These are phyloP conservation scores for Mycena vulgaris DNA, from an alignment of 768 basidiomycete genomes.

Conservation along the genomic window DNA sequence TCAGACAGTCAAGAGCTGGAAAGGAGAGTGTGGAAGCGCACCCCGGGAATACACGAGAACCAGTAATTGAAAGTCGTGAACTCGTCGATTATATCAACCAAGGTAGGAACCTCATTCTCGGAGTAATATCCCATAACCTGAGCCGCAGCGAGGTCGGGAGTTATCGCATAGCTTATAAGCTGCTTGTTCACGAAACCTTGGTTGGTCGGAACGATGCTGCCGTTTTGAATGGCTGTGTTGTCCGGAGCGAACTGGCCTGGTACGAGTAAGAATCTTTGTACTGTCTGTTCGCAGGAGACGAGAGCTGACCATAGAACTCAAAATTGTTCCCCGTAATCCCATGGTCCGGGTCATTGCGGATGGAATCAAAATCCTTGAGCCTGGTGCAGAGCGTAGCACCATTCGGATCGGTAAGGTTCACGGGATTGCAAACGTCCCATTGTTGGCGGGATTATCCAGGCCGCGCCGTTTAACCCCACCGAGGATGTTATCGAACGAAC, in stretches of 20 bases:
- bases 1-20: background rate
- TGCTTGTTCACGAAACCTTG: slow-evolving; percentile 47
- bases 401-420: slow-evolving; percentile 36
- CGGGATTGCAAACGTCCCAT: slow-evolving; percentile 44
- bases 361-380: slow-evolving; percentile 39
- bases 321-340: slow-evolving; percentile 44
- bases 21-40: background rate
- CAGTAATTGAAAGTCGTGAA: slow-evolving; percentile 50
- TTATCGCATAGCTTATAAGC: slow-evolving; percentile 38
- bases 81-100: slow-evolving; percentile 41
- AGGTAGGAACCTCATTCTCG: slow-evolving; percentile 42
- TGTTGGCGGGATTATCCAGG: slow-evolving; percentile 41
- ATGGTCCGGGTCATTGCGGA: slow-evolving; percentile 45
- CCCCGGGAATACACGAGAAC: slow-evolving; percentile 50
- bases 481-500: slow-evolving; percentile 50
- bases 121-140: slow-evolving; percentile 47
- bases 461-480: slow-evolving; percentile 41
- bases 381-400: slow-evolving; percentile 41
- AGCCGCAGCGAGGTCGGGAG: slow-evolving; percentile 39
- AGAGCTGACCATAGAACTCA: slow-evolving; percentile 45
- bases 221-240: slow-evolving; percentile 37
- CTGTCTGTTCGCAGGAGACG: too few relatives aligned
- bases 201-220: slow-evolving; percentile 31
- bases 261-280: too few relatives aligned
- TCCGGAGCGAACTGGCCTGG: slow-evolving; percentile 42